Evolutionary conservation across 2,329 filamentous ascomycete species (phyloP).

Genomic region (Botrytis tulipae): DNA sequence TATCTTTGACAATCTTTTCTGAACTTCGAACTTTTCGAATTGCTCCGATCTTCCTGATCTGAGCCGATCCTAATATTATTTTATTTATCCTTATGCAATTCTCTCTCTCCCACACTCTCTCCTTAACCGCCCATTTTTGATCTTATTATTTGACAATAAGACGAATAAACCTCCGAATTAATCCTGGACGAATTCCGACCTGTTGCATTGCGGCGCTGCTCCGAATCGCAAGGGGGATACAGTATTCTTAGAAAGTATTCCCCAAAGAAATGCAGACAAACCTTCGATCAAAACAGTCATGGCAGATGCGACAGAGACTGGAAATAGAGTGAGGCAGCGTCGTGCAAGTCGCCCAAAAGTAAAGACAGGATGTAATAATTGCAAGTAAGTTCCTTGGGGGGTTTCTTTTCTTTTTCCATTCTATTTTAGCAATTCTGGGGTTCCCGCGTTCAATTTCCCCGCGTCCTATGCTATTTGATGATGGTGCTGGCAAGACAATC

Average conservation of each 20-base stretch:
- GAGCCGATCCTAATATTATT: background rate
- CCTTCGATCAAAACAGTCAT: constrained; percentile 14
- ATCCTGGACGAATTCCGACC: background rate
- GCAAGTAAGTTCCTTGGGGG: constrained; percentile 57
- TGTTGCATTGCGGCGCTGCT: constrained; percentile 6
- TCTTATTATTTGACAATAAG: background rate
- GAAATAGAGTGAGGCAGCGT: constrained; percentile 21
- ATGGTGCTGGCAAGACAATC: background rate
- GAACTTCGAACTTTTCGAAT: background rate
- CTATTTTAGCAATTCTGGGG: constrained; percentile 26
- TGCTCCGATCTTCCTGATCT: background rate
- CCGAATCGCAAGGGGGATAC: background rate
- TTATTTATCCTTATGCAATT: background rate
- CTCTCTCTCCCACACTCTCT: background rate
- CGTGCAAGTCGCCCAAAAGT: constrained; percentile 49
- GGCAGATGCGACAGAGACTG: constrained; percentile 10
- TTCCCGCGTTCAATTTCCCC: constrained; percentile 12
- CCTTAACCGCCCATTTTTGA: background rate
- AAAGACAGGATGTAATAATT: constrained; percentile 65
- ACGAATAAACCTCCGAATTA: background rate
- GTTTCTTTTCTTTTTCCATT: background rate
- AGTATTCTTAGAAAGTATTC: background rate
- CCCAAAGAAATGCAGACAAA: constrained; percentile 11
- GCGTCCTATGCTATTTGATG: background rate
- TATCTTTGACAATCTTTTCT: background rate